phyloP scores from a whole-genome alignment of 208 protist species.

The Novymonas esmeraldas region DNA sequence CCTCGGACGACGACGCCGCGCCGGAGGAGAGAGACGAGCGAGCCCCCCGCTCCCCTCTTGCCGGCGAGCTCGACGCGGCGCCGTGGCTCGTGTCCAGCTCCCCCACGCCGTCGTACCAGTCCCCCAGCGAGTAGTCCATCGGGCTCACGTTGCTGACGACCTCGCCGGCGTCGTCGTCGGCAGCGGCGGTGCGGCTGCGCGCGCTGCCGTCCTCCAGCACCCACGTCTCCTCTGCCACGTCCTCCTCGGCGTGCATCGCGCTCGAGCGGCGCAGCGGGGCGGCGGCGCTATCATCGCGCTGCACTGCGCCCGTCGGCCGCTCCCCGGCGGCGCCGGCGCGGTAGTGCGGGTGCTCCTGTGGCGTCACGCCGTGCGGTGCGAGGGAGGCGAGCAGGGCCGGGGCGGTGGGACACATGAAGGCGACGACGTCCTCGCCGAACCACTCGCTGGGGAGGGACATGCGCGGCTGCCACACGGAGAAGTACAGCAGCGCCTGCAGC shows the following conservation, averaged over 20 bases:
- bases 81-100: background rate
- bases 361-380: slow-evolving; percentile 15
- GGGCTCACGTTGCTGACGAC: slow-evolving; percentile 6
- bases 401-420: slow-evolving; percentile 63
- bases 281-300: background rate
- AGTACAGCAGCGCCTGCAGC: slow-evolving; percentile 58
- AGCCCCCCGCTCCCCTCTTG: background rate
- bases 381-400: slow-evolving; percentile 32
- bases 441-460: slow-evolving; percentile 62
- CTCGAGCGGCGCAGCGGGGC: background rate
- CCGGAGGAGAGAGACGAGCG: background rate
- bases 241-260: background rate
- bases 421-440: slow-evolving; percentile 80
- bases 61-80: background rate
- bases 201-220: slow-evolving; percentile 1
- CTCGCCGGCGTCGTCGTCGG: background rate
- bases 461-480: slow-evolving; percentile 38
- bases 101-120: slow-evolving; percentile 7
- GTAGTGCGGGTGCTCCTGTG: slow-evolving; percentile 23
- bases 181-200: background rate
- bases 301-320: background rate
- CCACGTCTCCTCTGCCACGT: background rate
- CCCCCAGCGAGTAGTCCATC: slow-evolving; percentile 11
- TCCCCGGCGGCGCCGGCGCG: background rate
- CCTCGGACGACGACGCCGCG: background rate